Evolutionary conservation across 2,329 filamentous ascomycete genomes (phyloP).

Genomic region (Fusarium palustre): DNA sequence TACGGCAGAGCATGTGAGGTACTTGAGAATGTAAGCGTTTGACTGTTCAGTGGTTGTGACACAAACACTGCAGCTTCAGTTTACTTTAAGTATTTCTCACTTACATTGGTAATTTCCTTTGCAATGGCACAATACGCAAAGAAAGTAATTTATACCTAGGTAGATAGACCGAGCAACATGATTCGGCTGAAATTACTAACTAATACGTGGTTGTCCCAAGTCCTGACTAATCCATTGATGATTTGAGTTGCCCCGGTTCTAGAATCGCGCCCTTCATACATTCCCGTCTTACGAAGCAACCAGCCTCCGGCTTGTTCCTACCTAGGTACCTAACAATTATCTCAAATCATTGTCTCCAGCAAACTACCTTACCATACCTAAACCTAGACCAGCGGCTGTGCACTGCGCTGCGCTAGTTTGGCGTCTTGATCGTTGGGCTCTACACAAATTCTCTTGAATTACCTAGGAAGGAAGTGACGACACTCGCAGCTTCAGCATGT

Average conservation of each 20-base stretch:
- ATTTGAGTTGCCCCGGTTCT: slow-evolving; percentile 22
- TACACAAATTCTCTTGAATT: slow-evolving; percentile 3
- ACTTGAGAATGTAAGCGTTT: background rate
- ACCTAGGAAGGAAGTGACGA: slow-evolving; percentile 23
- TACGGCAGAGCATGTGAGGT: background rate
- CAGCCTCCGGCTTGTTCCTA: slow-evolving; percentile 1
- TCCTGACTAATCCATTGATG: slow-evolving; percentile 33
- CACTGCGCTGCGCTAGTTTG: slow-evolving; percentile 7
- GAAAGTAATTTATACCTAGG: background rate
- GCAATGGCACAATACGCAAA: no score
- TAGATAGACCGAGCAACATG: background rate
- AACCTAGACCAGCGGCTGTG: background rate
- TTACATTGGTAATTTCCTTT: no score
- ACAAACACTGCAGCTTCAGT: background rate
- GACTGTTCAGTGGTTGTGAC: background rate
- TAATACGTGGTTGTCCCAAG: background rate
- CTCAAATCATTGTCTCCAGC: slow-evolving; percentile 33
- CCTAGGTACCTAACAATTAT: slow-evolving; percentile 19
- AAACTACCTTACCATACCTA: background rate
- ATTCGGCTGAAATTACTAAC: slow-evolving; percentile 5
- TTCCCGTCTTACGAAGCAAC: slow-evolving; percentile 8
- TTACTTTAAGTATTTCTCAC: background rate
- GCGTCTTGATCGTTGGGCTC: background rate
- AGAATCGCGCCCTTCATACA: slow-evolving; percentile 28
- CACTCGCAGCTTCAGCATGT: slow-evolving; percentile 19